Evolutionary conservation across 1,284 basidiomycete species (phyloP), one percentile per base, ranked within the genome.

Genomic region (Papiliotrema terrestris): DNA sequence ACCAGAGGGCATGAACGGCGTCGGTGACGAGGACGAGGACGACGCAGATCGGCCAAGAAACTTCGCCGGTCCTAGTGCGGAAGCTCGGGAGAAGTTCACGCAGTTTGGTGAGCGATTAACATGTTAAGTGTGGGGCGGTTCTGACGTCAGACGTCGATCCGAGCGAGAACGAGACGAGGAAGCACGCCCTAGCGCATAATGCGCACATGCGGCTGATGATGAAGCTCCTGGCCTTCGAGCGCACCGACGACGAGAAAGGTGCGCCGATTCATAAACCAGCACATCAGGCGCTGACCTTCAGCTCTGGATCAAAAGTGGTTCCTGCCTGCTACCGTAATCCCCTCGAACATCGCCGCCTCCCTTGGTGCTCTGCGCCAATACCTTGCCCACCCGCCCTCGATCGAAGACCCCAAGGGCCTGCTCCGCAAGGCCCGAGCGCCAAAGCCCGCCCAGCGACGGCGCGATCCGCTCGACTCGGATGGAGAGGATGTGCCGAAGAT

Each of bases 141-240:
- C 22, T 25, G 35, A 49, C 36, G 35, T 14, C 70, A 92, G 90
- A 83, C 52, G 86, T 92, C 45, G 87, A 85, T 36, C 14, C 51
- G 11, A 87, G 87, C 57, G 80, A 84, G 43, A 83, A 77, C 51
- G 84, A 91, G 52, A 84, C 88, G 52, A 83, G 86, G 52, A 85
- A 84, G 5, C 78, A 84, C n/a, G 89, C 87, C 0, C 86, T 86
- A 0, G 86, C 85, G 23, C 86, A 83, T 65, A 85, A 94, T 66
- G 79, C 85, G 3, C 82, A 87, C 54, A 78, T 96, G 58, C 91
- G 91, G 68, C 82, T 96, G 9, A 74, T 97, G 60, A 87, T 94
- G 72, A 67, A 63, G 43, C 62, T 78, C 8, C 56, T 74, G 2
- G 55, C 65, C 1, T 73, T 71, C 54, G 67, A 68, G 42, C 57